Conservation (phyloP, 176 grass and related monocot genomes). For the Oryza australiensis region DNA sequence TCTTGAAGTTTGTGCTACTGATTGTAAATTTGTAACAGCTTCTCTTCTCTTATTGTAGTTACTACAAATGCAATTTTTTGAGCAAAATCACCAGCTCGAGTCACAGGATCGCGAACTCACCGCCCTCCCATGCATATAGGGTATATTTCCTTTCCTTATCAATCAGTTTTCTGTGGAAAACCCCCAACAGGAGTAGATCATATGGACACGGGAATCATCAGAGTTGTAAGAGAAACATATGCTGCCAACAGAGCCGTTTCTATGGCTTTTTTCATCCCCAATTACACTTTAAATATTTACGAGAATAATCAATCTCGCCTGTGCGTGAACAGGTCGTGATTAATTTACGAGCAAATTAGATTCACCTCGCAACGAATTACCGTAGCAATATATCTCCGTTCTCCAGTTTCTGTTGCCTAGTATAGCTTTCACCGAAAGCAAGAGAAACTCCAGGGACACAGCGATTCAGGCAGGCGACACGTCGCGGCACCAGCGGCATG, state of each 20-base stretch:
- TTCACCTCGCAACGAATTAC: background rate
- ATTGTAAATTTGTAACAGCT: no score
- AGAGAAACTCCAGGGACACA: background rate
- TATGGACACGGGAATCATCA: no score
- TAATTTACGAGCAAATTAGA: background rate
- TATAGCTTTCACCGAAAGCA: background rate
- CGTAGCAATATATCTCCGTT: background rate
- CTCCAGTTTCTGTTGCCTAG: background rate
- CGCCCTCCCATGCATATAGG: background rate
- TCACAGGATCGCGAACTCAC: background rate
- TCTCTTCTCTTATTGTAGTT: no score
- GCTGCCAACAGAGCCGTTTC: no score
- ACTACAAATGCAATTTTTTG: background rate
- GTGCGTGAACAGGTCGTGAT: background rate
- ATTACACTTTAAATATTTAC: background rate
- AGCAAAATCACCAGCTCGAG: background rate
- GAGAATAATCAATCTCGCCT: background rate
- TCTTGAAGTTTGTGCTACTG: no score
- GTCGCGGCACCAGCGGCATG: background rate
- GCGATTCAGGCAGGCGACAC: background rate
- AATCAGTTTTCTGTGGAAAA: background rate
- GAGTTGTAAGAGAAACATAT: background rate
- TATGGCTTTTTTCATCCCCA: background rate
- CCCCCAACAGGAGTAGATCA: background rate
- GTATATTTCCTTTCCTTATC: background rate